phyloP scores from a whole-genome alignment of 495 filamentous ascomycete genomes.

The Daldinia decipiens region DNA sequence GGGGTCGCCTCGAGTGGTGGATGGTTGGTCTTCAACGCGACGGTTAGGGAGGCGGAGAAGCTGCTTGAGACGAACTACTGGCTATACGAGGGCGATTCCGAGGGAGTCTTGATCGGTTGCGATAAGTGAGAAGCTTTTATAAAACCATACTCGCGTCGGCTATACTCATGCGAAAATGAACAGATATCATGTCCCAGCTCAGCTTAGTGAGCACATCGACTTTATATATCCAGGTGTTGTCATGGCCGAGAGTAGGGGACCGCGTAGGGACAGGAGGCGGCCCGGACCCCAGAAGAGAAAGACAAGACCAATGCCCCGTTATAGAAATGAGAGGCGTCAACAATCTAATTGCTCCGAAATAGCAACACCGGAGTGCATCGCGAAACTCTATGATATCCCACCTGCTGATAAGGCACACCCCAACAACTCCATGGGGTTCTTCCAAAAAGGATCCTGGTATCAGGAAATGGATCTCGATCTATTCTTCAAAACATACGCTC shows the following conservation, averaged over 20 bases:
- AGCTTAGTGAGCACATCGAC: not conserved
- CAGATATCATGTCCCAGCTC: not conserved
- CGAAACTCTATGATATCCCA: conserved; percentile 11
- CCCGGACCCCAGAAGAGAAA: not conserved
- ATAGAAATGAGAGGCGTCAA: not conserved
- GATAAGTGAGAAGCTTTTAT: conserved; percentile 8
- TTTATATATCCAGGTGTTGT: not conserved
- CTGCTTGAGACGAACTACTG: conserved; percentile 54
- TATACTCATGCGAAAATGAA: not conserved
- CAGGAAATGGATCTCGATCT: not conserved
- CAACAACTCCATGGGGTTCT: conserved; percentile 40
- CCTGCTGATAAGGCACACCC: conserved; percentile 36
- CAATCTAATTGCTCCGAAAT: not conserved
- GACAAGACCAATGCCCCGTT: not conserved
- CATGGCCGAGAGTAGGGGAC: not conserved
- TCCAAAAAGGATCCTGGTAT: conserved; percentile 39
- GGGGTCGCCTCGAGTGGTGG: conserved; percentile 25
- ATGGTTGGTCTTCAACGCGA: not conserved
- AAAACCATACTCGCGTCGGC: not conserved
- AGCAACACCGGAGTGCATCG: not conserved
- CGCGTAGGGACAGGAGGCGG: not conserved
- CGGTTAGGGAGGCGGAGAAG: not conserved
- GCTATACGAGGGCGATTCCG: conserved; percentile 59
- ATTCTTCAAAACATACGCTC: not conserved
- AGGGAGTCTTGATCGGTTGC: conserved; percentile 11